Evolutionary conservation across 768 basidiomycete species (phyloP).

Genomic region (Gelatoporia subvermispora): DNA sequence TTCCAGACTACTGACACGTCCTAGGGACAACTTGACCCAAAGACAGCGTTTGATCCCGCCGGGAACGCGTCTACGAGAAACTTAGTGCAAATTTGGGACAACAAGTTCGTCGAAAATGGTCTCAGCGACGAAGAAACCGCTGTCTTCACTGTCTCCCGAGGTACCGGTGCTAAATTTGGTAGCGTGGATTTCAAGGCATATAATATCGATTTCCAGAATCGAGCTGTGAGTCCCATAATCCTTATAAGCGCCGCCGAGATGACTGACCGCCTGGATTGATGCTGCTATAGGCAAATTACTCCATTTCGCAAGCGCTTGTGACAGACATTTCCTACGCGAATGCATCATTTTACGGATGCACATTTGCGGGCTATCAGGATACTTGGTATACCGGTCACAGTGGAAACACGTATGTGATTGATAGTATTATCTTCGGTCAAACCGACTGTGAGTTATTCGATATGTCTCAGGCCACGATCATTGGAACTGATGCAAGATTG

Average conservation of each 20-base stretch:
- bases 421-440: conserved; percentile 58
- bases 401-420: conserved; percentile 53
- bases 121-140: conserved; percentile 53
- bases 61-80: conserved; percentile 42
- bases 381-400: conserved; percentile 62
- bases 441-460: conserved; percentile 42
- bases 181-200: conserved; percentile 57
- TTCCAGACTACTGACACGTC: too few relatives aligned
- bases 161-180: conserved; percentile 43
- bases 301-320: conserved; percentile 58
- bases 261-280: too few relatives aligned
- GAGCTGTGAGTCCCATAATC: conserved; percentile 15
- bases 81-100: conserved; percentile 51
- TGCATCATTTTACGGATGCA: conserved; percentile 61
- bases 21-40: conserved; percentile 43
- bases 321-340: conserved; percentile 62
- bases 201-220: conserved; percentile 63
- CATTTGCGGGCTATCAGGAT: conserved; percentile 59
- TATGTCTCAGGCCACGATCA: too few relatives aligned
- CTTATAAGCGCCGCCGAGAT: too few relatives aligned
- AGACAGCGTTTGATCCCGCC: conserved; percentile 31
- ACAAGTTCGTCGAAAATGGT: conserved; percentile 35
- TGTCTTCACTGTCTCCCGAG: conserved; percentile 20
- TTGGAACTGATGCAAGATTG: too few relatives aligned
- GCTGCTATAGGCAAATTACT: conserved; percentile 41